phyloP scores from a whole-genome alignment of 805 yeast species.

The Lipomyces yamanashiensis region DNA sequence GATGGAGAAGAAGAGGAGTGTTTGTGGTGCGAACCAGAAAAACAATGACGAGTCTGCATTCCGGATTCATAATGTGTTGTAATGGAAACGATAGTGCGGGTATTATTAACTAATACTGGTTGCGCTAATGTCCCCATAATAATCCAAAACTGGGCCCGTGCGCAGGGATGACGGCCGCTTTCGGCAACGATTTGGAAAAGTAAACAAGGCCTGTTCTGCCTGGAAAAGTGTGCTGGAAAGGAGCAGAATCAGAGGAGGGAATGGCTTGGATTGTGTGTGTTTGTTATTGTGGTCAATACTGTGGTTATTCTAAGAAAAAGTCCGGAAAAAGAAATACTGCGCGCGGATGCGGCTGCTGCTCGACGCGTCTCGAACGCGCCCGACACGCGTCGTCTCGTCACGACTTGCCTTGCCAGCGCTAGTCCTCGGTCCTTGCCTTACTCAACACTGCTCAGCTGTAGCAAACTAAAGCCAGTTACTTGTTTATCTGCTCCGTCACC shows the following conservation, averaged over 20 bases:
- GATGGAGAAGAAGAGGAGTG: neutral
- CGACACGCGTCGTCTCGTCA: too few species aligned
- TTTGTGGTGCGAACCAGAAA: neutral
- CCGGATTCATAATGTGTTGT: neutral
- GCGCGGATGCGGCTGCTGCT: too few species aligned
- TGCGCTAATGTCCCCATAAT: neutral
- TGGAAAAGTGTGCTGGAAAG: neutral
- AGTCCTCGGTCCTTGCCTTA: too few species aligned
- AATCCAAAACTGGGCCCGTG: constrained; percentile 4
- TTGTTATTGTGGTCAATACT: too few species aligned
- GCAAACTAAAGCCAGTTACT: too few species aligned
- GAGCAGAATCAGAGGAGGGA: too few species aligned
- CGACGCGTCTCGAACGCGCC: too few species aligned
- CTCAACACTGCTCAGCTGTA: too few species aligned
- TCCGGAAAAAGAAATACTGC: too few species aligned
- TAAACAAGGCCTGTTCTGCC: constrained; percentile 1
- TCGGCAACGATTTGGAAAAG: neutral
- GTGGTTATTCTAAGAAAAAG: too few species aligned
- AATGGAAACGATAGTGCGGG: neutral
- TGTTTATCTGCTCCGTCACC: too few species aligned
- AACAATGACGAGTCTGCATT: constrained; percentile 12
- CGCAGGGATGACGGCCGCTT: constrained; percentile 23
- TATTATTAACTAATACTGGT: neutral
- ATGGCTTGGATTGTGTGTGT: neutral
- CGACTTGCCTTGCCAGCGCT: too few species aligned